Conservation (phyloP, 495 filamentous ascomycete genomes). For the Penicillium nucicola region DNA sequence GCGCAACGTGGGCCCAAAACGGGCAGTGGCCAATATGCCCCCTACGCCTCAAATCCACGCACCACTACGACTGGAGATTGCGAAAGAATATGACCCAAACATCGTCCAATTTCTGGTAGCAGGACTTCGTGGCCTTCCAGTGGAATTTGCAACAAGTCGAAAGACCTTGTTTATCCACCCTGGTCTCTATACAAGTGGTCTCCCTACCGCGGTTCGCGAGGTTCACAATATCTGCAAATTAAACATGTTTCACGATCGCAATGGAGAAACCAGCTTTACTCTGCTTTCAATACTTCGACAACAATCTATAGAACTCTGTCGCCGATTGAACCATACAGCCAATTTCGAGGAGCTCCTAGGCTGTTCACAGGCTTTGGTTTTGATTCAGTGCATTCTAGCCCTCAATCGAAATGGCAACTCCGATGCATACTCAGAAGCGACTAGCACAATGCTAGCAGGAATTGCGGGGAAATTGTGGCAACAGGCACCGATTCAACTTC, state of each 20-base stretch:
- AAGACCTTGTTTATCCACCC: slow-evolving; percentile 38
- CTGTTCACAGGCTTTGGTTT: slow-evolving; percentile 32
- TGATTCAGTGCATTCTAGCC: slow-evolving; percentile 35
- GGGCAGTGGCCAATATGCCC: background rate
- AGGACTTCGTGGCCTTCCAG: slow-evolving; percentile 17
- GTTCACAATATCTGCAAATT: slow-evolving; percentile 20
- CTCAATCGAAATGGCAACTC: slow-evolving; percentile 19
- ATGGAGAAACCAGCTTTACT: slow-evolving; percentile 6
- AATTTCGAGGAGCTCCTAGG: slow-evolving; percentile 36
- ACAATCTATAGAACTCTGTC: slow-evolving; percentile 17
- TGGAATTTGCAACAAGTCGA: slow-evolving; percentile 12
- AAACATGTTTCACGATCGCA: slow-evolving; percentile 8
- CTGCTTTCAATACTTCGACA: slow-evolving; percentile 15
- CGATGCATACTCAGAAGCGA: slow-evolving; percentile 17
- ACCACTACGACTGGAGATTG: slow-evolving; percentile 23
- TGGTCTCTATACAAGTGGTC: slow-evolving; percentile 23
- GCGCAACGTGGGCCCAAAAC: background rate
- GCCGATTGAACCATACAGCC: slow-evolving; percentile 13
- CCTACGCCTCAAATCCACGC: slow-evolving; percentile 1
- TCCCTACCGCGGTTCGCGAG: slow-evolving; percentile 30
- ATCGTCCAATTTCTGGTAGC: slow-evolving; percentile 21
- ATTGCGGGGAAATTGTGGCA: slow-evolving; percentile 22
- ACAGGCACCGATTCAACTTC: slow-evolving; percentile 25
- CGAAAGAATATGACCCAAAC: slow-evolving; percentile 19
- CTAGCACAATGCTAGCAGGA: slow-evolving; percentile 19